Conservation (phyloP, 768 basidiomycete species). For the Paxillus ammoniavirescens region DNA sequence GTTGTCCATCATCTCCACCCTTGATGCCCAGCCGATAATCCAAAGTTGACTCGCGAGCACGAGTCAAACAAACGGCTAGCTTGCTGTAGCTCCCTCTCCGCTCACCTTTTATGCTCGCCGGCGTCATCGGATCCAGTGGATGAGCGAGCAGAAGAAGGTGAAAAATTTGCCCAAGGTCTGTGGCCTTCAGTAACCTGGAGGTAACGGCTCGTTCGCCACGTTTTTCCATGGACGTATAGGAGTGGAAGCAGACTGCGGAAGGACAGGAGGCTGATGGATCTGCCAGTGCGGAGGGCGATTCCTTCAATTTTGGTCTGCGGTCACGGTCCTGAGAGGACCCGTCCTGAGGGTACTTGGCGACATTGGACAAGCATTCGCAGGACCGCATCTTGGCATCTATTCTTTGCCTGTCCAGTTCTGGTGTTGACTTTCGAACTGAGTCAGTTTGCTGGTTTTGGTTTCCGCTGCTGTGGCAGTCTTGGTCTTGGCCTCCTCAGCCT, state of each 20-base stretch:
- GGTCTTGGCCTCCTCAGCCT: too few species aligned
- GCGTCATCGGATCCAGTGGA: conserved; percentile 18
- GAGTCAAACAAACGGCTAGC: conserved; percentile 57
- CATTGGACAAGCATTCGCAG: conserved; percentile 86
- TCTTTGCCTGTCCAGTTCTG: conserved; percentile 83
- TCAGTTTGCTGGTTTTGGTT: conserved; percentile 22
- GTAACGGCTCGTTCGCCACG: conserved; percentile 44
- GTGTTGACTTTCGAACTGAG: conserved; percentile 43
- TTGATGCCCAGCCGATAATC: conserved; percentile 72
- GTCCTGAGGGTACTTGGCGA: conserved; percentile 67
- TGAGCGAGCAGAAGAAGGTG: conserved; percentile 22
- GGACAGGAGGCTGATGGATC: conserved; percentile 23
- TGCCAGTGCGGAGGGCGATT: conserved; percentile 38
- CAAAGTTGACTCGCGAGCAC: conserved; percentile 69
- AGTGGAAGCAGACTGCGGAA: neutral
- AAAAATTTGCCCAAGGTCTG: conserved; percentile 54
- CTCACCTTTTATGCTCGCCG: conserved; percentile 40
- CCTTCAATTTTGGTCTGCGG: conserved; percentile 68
- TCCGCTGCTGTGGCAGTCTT: neutral
- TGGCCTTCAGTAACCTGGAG: conserved; percentile 55
- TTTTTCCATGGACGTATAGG: conserved; percentile 9
- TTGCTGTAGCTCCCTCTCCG: conserved; percentile 48
- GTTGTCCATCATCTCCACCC: conserved; percentile 11
- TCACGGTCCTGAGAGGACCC: conserved; percentile 56
- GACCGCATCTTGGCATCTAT: conserved; percentile 61